These are phyloP conservation scores for Sugiyamaella xylanicola DNA, from an alignment of 1,139 yeast genomes.

Conservation along the genomic window DNA sequence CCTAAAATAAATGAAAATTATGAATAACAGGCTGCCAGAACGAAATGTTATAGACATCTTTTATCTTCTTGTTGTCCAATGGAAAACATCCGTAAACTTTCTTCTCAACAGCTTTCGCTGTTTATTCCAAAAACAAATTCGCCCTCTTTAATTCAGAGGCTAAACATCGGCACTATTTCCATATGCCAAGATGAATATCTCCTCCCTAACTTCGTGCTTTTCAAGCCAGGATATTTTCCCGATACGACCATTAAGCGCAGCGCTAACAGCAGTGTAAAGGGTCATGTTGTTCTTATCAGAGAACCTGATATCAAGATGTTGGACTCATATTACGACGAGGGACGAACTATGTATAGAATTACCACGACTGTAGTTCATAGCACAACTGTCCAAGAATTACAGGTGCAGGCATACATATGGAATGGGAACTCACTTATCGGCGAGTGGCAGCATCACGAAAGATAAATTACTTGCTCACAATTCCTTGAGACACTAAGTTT, in stretches of 20 bases:
- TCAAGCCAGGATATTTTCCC: conserved; percentile 5
- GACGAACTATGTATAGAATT: conserved; percentile 21
- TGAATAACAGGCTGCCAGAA: too few species aligned
- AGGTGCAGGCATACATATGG: conserved; percentile 27
- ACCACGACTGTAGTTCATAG: conserved; percentile 6
- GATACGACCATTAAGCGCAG: neutral
- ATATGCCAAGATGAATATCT: neutral
- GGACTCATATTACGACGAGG: conserved; percentile 24
- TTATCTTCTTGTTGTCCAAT: too few species aligned
- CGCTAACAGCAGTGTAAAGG: neutral
- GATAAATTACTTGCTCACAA: neutral
- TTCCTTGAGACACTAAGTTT: too few species aligned
- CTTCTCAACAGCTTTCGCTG: too few species aligned
- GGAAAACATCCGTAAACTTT: too few species aligned
- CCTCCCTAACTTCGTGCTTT: conserved; percentile 1
- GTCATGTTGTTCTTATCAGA: neutral
- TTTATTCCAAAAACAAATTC: neutral
- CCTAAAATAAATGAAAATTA: too few species aligned
- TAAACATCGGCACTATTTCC: neutral
- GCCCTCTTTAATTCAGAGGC: neutral
- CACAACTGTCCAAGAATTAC: neutral
- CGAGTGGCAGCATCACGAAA: conserved; percentile 24
- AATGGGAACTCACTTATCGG: conserved; percentile 29
- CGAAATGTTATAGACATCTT: too few species aligned
- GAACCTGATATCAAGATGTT: conserved; percentile 11